Conservation (phyloP, 768 basidiomycete genomes). For the Amanita phalloides region DNA sequence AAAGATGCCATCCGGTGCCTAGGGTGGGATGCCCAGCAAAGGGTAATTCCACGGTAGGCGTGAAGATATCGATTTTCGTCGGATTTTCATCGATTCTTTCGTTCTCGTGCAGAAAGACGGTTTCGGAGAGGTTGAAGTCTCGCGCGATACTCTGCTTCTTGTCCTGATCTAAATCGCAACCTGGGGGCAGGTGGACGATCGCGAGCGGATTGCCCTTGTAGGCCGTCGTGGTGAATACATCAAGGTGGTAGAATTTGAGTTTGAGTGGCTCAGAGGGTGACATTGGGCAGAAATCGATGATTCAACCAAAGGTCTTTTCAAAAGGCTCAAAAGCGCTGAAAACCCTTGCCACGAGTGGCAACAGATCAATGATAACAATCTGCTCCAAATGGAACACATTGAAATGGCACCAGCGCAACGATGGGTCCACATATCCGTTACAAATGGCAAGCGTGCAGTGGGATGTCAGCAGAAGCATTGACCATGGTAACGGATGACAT, state of each 20-base stretch:
- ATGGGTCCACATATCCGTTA: no score
- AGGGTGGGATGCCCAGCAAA: conserved; percentile 30
- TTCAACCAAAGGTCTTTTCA: no score
- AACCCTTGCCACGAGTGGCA: no score
- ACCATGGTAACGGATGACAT: no score
- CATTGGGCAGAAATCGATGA: no score
- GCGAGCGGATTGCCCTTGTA: conserved; percentile 10
- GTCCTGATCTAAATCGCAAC: conserved; percentile 17
- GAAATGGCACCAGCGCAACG: no score
- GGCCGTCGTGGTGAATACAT: conserved; percentile 31
- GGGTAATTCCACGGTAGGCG: conserved; percentile 25
- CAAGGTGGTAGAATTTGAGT: conserved; percentile 22
- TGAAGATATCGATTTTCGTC: conserved; percentile 30
- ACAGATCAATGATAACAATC: no score
- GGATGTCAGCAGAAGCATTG: no score
- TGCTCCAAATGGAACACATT: no score
- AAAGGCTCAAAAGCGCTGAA: no score
- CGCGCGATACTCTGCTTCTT: conserved; percentile 33
- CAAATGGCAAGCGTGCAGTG: no score
- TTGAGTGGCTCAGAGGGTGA: not conserved
- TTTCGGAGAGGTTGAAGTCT: conserved; percentile 41
- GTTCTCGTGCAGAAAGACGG: conserved; percentile 30
- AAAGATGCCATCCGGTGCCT: conserved; percentile 31
- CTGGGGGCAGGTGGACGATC: conserved; percentile 14
- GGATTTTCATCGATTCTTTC: conserved; percentile 8